Evolutionary conservation across 768 basidiomycete species (phyloP), one percentile per base, ranked within the genome.

Genomic region (Leucocoprinus leucothites): DNA sequence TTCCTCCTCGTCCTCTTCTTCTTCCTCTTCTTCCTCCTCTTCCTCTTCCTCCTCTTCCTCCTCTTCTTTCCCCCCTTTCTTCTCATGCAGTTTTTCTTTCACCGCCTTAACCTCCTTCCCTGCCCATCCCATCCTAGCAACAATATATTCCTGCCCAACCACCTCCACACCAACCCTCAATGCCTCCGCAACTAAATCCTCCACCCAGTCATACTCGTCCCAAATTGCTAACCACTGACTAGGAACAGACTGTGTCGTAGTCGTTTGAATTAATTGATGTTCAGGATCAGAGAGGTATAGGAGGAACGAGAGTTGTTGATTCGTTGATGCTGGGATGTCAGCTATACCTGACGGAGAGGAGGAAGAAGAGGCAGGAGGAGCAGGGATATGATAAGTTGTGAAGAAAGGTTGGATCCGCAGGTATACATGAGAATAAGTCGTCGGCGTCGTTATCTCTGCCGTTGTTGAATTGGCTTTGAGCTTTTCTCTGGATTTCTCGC

Each of bases 161-260:
- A 94, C 83, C 72, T 98, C 95, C 25, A 96, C 84, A 7, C 88
- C 91, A 13, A 92, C 75, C 53, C 91, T 75, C 56, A 99, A 71
- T 0, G 84, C 82, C 63, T 98, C 96, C 3, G 94, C 95, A 58
- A 98, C 81, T 36, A 89, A 69, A 65, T 99, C 95, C 70, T 99
- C 97, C 11, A 98, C 94, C 97, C 97, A 96, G 42, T 91, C 87
- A 67, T 93, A 89, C 60, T 86, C 79, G 64, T 97, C 95, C 86
- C 94, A 96, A 42, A 94, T 74, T 3, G 85, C 84, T 53, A 98
- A 68, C 97, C 97, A 99, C 48, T 79, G 74, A n/a, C 73, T 76
- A 0, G 96, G 94, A 19, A 95, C 77, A 4, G 84, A 78, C 67
- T 98, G 97, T 4, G 92, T 91, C 47, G 91, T 68, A 0, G 91